Evolutionary conservation across 1,284 basidiomycete species (phyloP).

Genomic region (Leccinum fallax): DNA sequence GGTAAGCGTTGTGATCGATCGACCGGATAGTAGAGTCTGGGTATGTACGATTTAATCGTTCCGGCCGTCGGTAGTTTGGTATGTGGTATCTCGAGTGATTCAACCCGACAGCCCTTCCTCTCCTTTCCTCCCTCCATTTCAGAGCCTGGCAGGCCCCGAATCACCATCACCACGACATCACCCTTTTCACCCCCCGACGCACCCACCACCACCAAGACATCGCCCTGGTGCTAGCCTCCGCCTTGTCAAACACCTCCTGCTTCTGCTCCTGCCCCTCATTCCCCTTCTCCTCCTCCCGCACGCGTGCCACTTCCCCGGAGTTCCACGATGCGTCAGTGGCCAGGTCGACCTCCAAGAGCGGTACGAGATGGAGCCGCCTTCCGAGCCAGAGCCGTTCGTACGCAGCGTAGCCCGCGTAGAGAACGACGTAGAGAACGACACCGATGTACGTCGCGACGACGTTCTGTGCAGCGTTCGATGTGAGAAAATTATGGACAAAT

Average conservation of each 20-base stretch:
- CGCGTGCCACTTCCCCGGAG: constrained; percentile 39
- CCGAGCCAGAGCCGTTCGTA: constrained; percentile 35
- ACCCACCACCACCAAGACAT: constrained; percentile 12
- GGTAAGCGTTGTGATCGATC: background rate
- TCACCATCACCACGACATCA: constrained; percentile 2
- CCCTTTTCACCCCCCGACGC: background rate
- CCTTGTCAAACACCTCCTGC: constrained; percentile 21
- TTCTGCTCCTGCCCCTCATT: background rate
- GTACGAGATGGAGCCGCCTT: constrained; percentile 33
- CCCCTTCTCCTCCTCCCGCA: constrained; percentile 36
- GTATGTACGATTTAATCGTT: background rate
- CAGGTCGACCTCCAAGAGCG: constrained; percentile 44
- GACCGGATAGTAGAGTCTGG: background rate
- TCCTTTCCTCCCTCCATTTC: background rate
- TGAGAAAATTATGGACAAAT: background rate
- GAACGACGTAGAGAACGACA: constrained; percentile 37
- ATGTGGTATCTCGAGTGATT: background rate
- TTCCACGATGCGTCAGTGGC: constrained; percentile 53
- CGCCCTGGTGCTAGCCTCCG: background rate
- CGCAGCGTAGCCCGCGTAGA: constrained; percentile 40
- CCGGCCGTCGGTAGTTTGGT: background rate
- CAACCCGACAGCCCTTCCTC: background rate
- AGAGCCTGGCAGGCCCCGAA: background rate
- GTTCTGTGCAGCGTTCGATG: constrained; percentile 32
- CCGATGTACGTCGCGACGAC: constrained; percentile 47